These are phyloP conservation scores for Herpetomonas tarakana DNA, from an alignment of 208 protist genomes.

Conservation along the genomic window DNA sequence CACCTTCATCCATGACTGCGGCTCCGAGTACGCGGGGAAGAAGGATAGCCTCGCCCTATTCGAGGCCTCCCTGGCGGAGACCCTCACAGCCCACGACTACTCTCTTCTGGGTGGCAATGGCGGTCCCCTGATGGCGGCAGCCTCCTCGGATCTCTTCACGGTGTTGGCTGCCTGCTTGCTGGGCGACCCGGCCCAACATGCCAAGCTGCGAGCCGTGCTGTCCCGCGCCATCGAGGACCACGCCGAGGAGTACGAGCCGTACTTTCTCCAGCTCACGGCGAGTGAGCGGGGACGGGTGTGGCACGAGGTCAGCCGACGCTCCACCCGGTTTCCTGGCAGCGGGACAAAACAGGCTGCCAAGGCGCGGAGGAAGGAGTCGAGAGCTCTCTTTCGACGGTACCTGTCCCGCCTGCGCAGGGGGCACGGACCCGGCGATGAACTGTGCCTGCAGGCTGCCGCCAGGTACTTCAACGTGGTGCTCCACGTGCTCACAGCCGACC, in stretches of 20 bases:
- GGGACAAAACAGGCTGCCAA: background rate
- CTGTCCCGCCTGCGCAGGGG: background rate
- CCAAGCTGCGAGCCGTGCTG: background rate
- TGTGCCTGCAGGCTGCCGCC: background rate
- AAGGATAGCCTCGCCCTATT: background rate
- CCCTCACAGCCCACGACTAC: background rate
- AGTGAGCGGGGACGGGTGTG: background rate
- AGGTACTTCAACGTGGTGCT: background rate
- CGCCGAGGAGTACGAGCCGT: background rate
- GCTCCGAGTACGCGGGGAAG: background rate
- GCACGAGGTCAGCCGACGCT: background rate
- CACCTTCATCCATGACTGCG: background rate
- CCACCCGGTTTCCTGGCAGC: too few relatives aligned
- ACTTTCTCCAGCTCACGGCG: background rate
- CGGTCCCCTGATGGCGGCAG: background rate
- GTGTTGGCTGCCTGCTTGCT: background rate
- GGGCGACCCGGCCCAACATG: background rate
- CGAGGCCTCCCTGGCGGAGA: background rate
- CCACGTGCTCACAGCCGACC: background rate
- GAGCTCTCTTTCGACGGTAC: background rate
- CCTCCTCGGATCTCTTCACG: background rate
- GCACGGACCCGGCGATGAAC: background rate
- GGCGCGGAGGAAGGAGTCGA: background rate
- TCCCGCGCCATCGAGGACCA: background rate
- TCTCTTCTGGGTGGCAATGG: background rate